These are phyloP conservation scores for Gossypium gossypioides DNA, from an alignment of 441 rosid species.

Conservation along the genomic window DNA sequence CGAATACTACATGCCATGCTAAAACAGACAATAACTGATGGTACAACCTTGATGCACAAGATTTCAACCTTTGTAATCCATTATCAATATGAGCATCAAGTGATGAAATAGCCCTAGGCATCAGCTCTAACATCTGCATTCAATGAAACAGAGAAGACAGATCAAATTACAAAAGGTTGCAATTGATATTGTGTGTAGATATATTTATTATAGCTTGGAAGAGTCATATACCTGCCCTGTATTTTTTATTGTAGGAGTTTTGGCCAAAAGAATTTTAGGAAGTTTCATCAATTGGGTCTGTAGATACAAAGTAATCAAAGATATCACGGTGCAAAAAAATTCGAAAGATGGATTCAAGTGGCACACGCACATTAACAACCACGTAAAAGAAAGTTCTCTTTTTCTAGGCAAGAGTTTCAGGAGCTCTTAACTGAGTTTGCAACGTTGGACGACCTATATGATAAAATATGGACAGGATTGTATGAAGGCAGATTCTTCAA, in stretches of 20 bases:
- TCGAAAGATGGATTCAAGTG: neutral
- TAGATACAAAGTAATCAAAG: constrained; percentile 9
- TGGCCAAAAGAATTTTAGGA: constrained; percentile 54
- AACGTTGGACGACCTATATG: neutral
- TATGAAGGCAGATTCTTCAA: neutral
- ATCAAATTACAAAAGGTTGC: neutral
- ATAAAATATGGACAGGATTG: neutral
- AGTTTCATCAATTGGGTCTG: constrained; percentile 46
- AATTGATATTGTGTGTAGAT: neutral
- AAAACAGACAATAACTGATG: neutral
- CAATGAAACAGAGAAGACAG: constrained; percentile 5
- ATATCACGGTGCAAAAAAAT: neutral
- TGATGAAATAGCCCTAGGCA: constrained; percentile 47
- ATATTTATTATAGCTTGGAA: neutral
- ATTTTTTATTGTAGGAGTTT: constrained; percentile 40
- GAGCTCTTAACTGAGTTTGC: neutral
- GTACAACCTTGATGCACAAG: neutral
- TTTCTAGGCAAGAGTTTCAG: neutral
- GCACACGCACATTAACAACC: neutral
- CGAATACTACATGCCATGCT: neutral
- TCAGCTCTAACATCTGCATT: constrained; percentile 44
- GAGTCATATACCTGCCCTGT: constrained; percentile 40
- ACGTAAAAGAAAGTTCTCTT: neutral
- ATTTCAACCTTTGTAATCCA: constrained; percentile 43
- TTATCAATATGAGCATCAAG: constrained; percentile 55